Conservation (phyloP, 2,329 filamentous ascomycete species). For the Cordyceps tenuipes region DNA sequence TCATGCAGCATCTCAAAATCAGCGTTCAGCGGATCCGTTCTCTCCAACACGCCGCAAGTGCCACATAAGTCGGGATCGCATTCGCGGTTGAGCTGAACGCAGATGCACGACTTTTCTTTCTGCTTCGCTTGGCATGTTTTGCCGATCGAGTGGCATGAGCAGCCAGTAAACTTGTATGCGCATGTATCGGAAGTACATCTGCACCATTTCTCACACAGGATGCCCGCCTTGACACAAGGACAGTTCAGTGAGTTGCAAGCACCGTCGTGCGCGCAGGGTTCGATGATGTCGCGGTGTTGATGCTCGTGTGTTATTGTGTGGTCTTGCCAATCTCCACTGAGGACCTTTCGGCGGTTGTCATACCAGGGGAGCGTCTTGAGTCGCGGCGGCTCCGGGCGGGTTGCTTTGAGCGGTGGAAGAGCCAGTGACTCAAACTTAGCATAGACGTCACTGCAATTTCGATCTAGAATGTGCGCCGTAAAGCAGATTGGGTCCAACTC, state of each 20-base stretch:
- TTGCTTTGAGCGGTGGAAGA: slow-evolving; percentile 19
- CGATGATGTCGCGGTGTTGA: slow-evolving; percentile 47
- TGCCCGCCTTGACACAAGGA: slow-evolving; percentile 49
- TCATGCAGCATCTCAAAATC: slow-evolving; percentile 48
- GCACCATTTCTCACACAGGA: slow-evolving; percentile 69
- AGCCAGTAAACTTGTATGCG: slow-evolving; percentile 57
- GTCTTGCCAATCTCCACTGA: slow-evolving; percentile 47
- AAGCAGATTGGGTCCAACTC: slow-evolving; percentile 38
- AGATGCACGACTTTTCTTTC: slow-evolving; percentile 58
- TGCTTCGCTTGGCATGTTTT: slow-evolving; percentile 49
- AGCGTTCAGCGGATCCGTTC: slow-evolving; percentile 60
- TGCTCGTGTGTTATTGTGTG: slow-evolving; percentile 47
- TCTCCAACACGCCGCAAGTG: slow-evolving; percentile 59
- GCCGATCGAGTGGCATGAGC: slow-evolving; percentile 53
- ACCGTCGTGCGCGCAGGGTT: slow-evolving; percentile 62
- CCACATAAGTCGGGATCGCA: slow-evolving; percentile 72
- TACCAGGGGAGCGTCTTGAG: slow-evolving; percentile 45
- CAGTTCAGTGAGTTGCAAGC: slow-evolving; percentile 55
- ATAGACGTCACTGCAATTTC: slow-evolving; percentile 45
- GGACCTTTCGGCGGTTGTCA: slow-evolving; percentile 46
- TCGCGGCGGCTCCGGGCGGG: slow-evolving; percentile 24
- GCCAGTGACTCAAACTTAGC: slow-evolving; percentile 20
- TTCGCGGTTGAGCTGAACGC: slow-evolving; percentile 64
- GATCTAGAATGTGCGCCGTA: slow-evolving; percentile 40
- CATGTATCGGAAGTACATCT: slow-evolving; percentile 51